Evolutionary conservation across 495 filamentous ascomycete genomes (phyloP).

Genomic region (Opeltia flavorubescens): DNA sequence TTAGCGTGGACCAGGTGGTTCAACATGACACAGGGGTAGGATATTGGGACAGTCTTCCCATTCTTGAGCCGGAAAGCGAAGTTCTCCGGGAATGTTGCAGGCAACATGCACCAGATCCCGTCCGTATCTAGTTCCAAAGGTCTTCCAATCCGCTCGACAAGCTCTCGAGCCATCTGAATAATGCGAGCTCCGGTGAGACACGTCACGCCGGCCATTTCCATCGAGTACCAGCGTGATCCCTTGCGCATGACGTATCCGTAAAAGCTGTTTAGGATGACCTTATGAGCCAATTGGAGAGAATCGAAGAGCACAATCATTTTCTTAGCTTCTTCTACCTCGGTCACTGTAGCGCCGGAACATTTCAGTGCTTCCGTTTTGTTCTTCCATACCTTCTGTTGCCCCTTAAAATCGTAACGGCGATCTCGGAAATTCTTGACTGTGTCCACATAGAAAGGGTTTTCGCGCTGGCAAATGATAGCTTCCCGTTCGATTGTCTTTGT

Average conservation of each 20-base stretch:
- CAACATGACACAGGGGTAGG: slow-evolving; percentile 98
- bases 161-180: slow-evolving; percentile 89
- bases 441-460: slow-evolving; percentile 97
- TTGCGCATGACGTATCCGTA: slow-evolving; percentile 99
- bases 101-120: slow-evolving; percentile 99
- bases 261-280: slow-evolving; percentile 98
- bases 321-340: slow-evolving; percentile 84
- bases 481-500: slow-evolving; percentile 85
- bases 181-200: slow-evolving; percentile 94
- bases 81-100: slow-evolving; percentile 92
- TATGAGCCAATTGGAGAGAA: slow-evolving; percentile 91
- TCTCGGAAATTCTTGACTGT: slow-evolving; percentile 93
- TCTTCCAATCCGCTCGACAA: slow-evolving; percentile 87
- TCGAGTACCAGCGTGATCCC: slow-evolving; percentile 95
- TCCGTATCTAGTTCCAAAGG: slow-evolving; percentile 97
- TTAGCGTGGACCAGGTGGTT: slow-evolving; percentile 92
- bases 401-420: slow-evolving; percentile 94
- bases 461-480: slow-evolving; percentile 94
- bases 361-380: slow-evolving; percentile 82
- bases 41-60: slow-evolving; percentile 88
- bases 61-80: slow-evolving; percentile 87
- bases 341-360: slow-evolving; percentile 55
- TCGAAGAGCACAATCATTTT: slow-evolving; percentile 98
- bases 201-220: slow-evolving; percentile 99
- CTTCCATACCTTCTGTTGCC: slow-evolving; percentile 96